These are phyloP conservation scores for Plasmopara halstedii DNA, from an alignment of 352 stramenopile species.

Conservation along the genomic window DNA sequence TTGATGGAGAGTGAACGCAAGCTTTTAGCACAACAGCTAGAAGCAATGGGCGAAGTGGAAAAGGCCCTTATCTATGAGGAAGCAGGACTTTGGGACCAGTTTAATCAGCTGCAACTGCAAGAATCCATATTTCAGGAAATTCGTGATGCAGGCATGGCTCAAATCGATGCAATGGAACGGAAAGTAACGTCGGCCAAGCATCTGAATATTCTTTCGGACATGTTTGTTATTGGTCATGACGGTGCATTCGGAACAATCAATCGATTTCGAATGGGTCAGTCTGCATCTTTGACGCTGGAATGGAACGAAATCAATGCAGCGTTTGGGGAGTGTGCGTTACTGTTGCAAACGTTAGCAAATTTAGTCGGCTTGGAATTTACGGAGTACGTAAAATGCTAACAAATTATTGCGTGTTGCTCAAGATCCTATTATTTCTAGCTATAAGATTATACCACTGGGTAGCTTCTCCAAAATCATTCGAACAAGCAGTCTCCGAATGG, in stretches of 20 bases:
- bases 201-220: slow-evolving; percentile 61
- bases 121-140: slow-evolving; percentile 44
- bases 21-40: slow-evolving; percentile 38
- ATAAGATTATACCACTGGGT: slow-evolving; percentile 80
- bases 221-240: slow-evolving; percentile 69
- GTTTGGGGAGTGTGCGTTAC: slow-evolving; percentile 62
- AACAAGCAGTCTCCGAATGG: slow-evolving; percentile 67
- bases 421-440: slow-evolving; percentile 28
- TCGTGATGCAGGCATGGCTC: slow-evolving; percentile 42
- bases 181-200: slow-evolving; percentile 34
- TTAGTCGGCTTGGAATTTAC: slow-evolving; percentile 58
- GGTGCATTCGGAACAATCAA: slow-evolving; percentile 82
- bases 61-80: slow-evolving; percentile 45
- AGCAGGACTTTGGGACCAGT: slow-evolving; percentile 38
- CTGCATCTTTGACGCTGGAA: slow-evolving; percentile 48
- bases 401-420: slow-evolving; percentile 1
- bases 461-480: slow-evolving; percentile 85
- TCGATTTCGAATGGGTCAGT: slow-evolving; percentile 67
- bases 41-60: slow-evolving; percentile 41
- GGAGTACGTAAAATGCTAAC: slow-evolving; percentile 36
- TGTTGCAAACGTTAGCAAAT: slow-evolving; percentile 54
- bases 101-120: slow-evolving; percentile 49
- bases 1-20: slow-evolving; percentile 68
- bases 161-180: slow-evolving; percentile 50
- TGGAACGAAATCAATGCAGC: slow-evolving; percentile 88